Percentiles rank a stretch among this genome's conserved stretches.
Evolutionary conservation across 352 stramenopile genomes (phyloP).

Genomic region (Globisporangium abappressorium): DNA sequence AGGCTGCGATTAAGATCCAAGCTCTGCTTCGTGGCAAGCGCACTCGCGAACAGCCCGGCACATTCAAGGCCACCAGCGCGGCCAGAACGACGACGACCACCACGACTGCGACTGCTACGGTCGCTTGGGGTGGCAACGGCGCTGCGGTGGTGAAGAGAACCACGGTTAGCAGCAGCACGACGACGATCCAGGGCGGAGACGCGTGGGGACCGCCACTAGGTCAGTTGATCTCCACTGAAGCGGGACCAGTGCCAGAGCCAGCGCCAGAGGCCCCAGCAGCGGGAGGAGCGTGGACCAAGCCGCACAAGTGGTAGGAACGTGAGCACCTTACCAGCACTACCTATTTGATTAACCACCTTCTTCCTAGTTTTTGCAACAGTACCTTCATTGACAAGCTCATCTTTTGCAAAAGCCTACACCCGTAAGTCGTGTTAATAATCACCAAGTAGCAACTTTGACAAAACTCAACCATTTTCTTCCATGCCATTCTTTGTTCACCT

Average conservation of each 20-base stretch:
- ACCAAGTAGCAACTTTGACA: neutral
- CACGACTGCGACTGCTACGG: conserved; percentile 8
- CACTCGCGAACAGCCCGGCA: conserved; percentile 25
- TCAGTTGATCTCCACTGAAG: conserved; percentile 20
- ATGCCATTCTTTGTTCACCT: neutral
- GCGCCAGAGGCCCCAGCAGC: neutral
- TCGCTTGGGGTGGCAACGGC: conserved; percentile 17
- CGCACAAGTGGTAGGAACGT: conserved; percentile 52
- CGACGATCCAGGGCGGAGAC: conserved; percentile 19
- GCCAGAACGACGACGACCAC: conserved; percentile 8
- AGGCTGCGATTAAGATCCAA: conserved; percentile 79
- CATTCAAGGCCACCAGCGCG: neutral
- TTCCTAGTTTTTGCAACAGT: neutral
- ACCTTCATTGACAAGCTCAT: neutral
- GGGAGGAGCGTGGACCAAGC: conserved; percentile 51
- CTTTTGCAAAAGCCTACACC: neutral
- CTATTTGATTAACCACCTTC: neutral
- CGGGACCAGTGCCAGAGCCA: conserved; percentile 10
- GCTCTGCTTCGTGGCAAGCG: conserved; percentile 51
- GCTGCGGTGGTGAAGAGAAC: conserved; percentile 9
- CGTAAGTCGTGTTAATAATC: neutral
- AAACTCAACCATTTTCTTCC: neutral
- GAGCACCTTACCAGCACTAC: neutral
- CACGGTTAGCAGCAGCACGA: neutral
- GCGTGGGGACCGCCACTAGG: conserved; percentile 22